These are phyloP conservation scores for Lentinula raphanica DNA, from an alignment of 768 basidiomycete genomes.

Conservation along the genomic window DNA sequence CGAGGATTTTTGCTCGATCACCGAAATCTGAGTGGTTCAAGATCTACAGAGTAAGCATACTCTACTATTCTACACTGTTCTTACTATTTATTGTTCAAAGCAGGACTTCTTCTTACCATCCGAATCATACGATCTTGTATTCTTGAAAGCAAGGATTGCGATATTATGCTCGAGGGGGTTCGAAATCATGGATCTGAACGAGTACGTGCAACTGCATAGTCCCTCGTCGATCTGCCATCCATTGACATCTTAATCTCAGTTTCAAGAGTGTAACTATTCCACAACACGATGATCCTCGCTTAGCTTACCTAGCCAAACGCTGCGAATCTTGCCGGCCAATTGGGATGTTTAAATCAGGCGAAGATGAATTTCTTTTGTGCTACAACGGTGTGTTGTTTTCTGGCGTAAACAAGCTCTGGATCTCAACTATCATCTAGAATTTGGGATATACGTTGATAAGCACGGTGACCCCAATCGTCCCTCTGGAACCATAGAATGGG, in stretches of 20 bases:
- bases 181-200: constrained; percentile 96
- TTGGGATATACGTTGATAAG: constrained; percentile 88
- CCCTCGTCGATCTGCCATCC: constrained; percentile 46
- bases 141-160: constrained; percentile 90
- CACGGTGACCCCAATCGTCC: constrained; percentile 81
- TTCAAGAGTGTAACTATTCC: constrained; percentile 90
- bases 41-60: constrained; percentile 56
- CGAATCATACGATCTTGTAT: constrained; percentile 86
- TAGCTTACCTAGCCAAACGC: constrained; percentile 69
- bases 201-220: constrained; percentile 64
- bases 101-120: constrained; percentile 83
- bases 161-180: constrained; percentile 93
- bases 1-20: constrained; percentile 71
- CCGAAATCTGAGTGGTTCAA: constrained; percentile 94
- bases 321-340: constrained; percentile 79
- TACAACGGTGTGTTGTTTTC: constrained; percentile 69
- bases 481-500: constrained; percentile 84
- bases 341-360: constrained; percentile 82
- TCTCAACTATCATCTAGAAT: constrained; percentile 44
- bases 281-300: constrained; percentile 60
- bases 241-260: constrained; percentile 31
- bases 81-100: too few species aligned
- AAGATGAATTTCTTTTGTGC: constrained; percentile 85
- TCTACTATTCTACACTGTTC: neutral
- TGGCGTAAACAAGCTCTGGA: neutral